Conservation (phyloP, 2,329 filamentous ascomycete species). For the Teratosphaeria viscida region DNA sequence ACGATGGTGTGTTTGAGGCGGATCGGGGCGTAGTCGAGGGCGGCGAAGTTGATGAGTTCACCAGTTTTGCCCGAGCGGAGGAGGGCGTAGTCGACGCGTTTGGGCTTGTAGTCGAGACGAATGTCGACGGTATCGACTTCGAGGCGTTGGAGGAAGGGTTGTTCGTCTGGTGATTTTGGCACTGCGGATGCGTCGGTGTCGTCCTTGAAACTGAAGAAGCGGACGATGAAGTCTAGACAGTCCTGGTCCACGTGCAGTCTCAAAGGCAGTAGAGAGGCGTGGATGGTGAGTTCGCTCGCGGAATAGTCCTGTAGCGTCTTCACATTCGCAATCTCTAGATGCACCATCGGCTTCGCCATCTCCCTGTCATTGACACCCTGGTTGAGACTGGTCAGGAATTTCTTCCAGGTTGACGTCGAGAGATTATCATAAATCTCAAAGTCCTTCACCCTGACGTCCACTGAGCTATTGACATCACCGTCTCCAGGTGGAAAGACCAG, state of each 20-base stretch:
- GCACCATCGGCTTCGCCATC: slow-evolving; percentile 78
- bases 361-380: slow-evolving; percentile 71
- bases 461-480: slow-evolving; percentile 75
- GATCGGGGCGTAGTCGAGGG: slow-evolving; percentile 80
- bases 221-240: slow-evolving; percentile 88
- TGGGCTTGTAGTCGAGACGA: slow-evolving; percentile 93
- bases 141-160: slow-evolving; percentile 69
- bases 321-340: slow-evolving; percentile 78
- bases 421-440: slow-evolving; percentile 91
- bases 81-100: slow-evolving; percentile 90
- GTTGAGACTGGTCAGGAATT: slow-evolving; percentile 88
- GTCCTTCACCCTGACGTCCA: slow-evolving; percentile 72
- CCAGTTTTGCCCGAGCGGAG: slow-evolving; percentile 87
- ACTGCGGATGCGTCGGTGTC: slow-evolving; percentile 41
- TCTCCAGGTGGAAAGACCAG: slow-evolving; percentile 65
- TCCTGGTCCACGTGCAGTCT: slow-evolving; percentile 95
- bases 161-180: slow-evolving; percentile 39
- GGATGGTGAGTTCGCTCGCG: slow-evolving; percentile 70
- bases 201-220: slow-evolving; percentile 97
- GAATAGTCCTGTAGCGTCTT: slow-evolving; percentile 74
- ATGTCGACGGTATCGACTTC: slow-evolving; percentile 77
- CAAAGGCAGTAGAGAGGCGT: slow-evolving; percentile 66
- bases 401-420: slow-evolving; percentile 93
- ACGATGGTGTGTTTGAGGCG: slow-evolving; percentile 80
- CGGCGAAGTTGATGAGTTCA: slow-evolving; percentile 98